Conservation (phyloP, 352 stramenopile genomes). For the Peronospora destructor region DNA sequence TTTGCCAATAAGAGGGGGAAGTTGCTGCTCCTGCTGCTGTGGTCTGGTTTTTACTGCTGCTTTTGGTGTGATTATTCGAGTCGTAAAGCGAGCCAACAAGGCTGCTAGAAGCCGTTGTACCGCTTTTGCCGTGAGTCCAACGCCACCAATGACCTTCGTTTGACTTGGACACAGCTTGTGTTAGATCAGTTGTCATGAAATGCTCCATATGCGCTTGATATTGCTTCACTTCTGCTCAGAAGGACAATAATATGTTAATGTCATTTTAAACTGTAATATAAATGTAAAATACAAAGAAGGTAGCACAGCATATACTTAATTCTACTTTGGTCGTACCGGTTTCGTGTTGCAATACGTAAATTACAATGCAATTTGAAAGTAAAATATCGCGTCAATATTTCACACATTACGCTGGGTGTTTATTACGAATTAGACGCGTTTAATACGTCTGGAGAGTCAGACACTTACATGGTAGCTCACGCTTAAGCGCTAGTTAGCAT, state of each 20-base stretch:
- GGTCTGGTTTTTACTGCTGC: constrained; percentile 27
- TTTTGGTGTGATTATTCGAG: constrained; percentile 21
- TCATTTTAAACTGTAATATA: neutral
- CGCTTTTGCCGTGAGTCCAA: constrained; percentile 70
- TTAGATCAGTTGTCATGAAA: constrained; percentile 10
- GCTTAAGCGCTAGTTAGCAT: constrained; percentile 22
- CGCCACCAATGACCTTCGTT: constrained; percentile 56
- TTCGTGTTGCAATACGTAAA: neutral
- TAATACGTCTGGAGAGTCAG: neutral
- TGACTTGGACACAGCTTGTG: constrained; percentile 16
- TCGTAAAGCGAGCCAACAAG: constrained; percentile 11
- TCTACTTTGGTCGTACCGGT: no score
- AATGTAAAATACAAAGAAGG: no score
- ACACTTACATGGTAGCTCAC: constrained; percentile 14
- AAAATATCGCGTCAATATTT: neutral
- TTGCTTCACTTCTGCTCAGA: constrained; percentile 5
- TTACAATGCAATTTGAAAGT: neutral
- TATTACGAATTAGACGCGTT: constrained; percentile 2
- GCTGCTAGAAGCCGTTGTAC: constrained; percentile 28
- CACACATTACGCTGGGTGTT: neutral
- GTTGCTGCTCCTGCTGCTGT: neutral
- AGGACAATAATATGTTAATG: constrained; percentile 9
- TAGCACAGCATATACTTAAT: no score
- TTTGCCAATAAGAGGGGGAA: constrained; percentile 40
- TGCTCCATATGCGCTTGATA: constrained; percentile 26